Base-by-base conservation (phyloP, 1,139 yeast genomes). In the Debaryomyces subglobosus region DNA sequence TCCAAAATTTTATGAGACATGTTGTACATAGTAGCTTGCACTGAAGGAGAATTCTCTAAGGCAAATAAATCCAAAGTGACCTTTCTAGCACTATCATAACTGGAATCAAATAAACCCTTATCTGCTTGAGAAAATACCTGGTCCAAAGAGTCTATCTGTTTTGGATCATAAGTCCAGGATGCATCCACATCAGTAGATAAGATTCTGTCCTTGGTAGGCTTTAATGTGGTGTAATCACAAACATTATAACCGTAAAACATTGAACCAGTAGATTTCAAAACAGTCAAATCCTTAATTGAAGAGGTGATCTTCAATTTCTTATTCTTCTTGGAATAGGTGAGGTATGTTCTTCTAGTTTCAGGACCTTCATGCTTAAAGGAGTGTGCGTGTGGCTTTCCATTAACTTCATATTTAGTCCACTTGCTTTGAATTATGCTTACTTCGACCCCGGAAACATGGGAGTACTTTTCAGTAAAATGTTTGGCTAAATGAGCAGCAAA, bases 11-110 rank as follows among this genome's bases (percentile, higher is more conserved):
- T 83, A 53, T 81, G 77, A 36, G 89, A 79, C 94, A 91, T 91
- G 77, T 90, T 89, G 78, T 83, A 91, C 97, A 90, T 90, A 53
- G 97, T 91, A 39, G 96, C 96, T 74, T 91, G 97, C 44, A 91
- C 97, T 15, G 96, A 86, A 16, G 96, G 82, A 8, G 96, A 89
- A 69, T 89, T 84, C 68, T 91, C 97, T 47, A 78, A 68, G 21
- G 97, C 96, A 69, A 91, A 91, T 52, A 80, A 77, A 49, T 84
- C 87, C 60, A 91, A 77, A 2, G 96, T 90, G 57, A 81, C 77
- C 46, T 74, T 75, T 62, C 91, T 80, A 21, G 92, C 95, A 18
- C 65, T 62, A 25, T 75, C 64, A 65, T 78, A 88, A 24, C 88
- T 79, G 9, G 64, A 49, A 68, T 89, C 96, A 59, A 86, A 86